Base-by-base conservation (phyloP, 1,139 yeast genomes). In the Hansenula anomala region DNA sequence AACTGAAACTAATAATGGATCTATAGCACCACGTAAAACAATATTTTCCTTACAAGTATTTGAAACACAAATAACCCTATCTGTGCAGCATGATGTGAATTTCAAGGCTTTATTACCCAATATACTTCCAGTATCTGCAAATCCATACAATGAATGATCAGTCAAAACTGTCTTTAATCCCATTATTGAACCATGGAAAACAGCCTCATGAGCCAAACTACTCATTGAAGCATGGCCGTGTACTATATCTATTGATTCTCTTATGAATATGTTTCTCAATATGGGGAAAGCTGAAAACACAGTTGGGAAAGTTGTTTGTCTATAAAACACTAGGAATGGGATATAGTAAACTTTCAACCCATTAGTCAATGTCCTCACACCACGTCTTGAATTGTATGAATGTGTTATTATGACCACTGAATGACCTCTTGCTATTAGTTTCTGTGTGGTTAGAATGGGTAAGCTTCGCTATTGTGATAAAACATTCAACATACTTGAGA, bases 1-100 rank as follows among this genome's bases (percentile, higher is more conserved):
- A 18, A 90, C 99, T 16, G 90, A 81, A 6, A 90, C 94, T 40
- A 67, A 66, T 10, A 73, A 58, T 0, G 97, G 97, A 49, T 88
- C 86, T 33, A 90, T 63, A 1, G 85, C 78, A 0, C 95, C 96
- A 40, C 99, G 65, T 15, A 92, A 67, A 2, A 90, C 96, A 4
- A 96, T 89, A 55, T 94, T 94, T 54, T 94, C 99, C 58, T 92
- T 90, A 60, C 97, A 89, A 0, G 97, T 92, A 58, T 94, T 95
- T 4, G 96, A 87, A 3, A 94, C 99, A 59, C 97, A 88, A 17
- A 94, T 90, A 34, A 86, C 89, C 60, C 92, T 94, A 38, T 95
- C 96, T 8, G 89, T 80, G 53, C 89, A 96, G 36, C 87, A 82
- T 39, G 89, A 61, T 0, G 96, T 78, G 63, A 89, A 92, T 51